These are phyloP conservation scores for Schizosaccharomyces pombe DNA, from an alignment of 805 yeast species.

Conservation along the genomic window DNA sequence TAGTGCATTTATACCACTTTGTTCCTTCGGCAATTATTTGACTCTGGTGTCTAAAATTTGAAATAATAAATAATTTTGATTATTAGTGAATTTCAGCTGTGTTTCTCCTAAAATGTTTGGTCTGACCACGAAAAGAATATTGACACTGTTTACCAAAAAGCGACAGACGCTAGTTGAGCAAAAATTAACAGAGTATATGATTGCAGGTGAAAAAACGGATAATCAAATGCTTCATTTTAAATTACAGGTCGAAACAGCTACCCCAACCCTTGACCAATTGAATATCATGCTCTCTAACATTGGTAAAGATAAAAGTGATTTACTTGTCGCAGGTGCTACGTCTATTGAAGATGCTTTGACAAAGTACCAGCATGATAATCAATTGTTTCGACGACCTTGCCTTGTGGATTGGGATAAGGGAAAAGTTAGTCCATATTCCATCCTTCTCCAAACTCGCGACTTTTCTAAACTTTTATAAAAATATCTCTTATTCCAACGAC, in stretches of 20 bases:
- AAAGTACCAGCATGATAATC: background rate
- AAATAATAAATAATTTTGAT: no score
- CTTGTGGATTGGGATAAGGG: constrained; percentile 4
- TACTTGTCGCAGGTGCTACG: background rate
- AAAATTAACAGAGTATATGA: background rate
- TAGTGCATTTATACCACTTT: no score
- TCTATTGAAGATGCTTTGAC: background rate
- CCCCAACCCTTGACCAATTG: background rate
- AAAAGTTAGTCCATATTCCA: background rate
- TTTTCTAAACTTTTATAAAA: background rate
- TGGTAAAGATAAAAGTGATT: background rate
- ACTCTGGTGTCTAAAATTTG: no score
- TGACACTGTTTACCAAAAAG: background rate
- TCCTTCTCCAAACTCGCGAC: background rate
- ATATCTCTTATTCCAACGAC: no score
- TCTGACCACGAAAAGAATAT: background rate
- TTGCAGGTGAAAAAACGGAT: background rate
- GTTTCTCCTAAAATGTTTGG: background rate
- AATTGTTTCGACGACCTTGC: background rate
- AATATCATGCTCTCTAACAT: background rate
- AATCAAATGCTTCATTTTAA: background rate
- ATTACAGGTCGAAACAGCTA: background rate
- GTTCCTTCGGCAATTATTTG: no score
- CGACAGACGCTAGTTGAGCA: background rate
- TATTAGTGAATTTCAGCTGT: no score